Evolutionary conservation across 805 yeast species (phyloP).

Genomic region (Hanseniaspora clermontiae): DNA sequence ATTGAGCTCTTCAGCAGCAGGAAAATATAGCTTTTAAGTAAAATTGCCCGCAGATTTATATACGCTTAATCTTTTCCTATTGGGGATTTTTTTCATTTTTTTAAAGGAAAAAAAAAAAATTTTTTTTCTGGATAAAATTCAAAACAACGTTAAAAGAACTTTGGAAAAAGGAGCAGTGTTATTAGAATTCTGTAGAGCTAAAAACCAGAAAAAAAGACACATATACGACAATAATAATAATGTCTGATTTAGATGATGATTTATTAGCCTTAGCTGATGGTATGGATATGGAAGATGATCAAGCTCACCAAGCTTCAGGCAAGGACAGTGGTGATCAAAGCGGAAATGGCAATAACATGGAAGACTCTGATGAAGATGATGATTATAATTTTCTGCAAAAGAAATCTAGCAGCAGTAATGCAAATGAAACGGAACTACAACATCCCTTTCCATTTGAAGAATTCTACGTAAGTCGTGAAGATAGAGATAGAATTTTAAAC

Average conservation of each 20-base stretch:
- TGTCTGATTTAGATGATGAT: constrained; percentile 91
- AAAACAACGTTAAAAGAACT: too few relatives aligned
- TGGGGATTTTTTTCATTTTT: background rate
- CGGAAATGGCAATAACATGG: constrained; percentile 18
- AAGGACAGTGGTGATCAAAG: constrained; percentile 15
- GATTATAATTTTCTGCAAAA: constrained; percentile 25
- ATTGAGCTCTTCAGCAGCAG: background rate
- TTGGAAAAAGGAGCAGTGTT: too few relatives aligned
- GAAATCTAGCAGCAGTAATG: constrained; percentile 21
- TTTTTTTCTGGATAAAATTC: background rate
- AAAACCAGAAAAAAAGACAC: background rate
- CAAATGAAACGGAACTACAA: constrained; percentile 23
- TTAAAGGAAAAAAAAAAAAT: background rate
- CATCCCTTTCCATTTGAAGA: constrained; percentile 87
- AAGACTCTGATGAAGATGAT: constrained; percentile 32
- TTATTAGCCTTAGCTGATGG: constrained; percentile 88
- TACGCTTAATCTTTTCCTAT: background rate
- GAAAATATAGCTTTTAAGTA: constrained; percentile 11
- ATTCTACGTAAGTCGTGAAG: constrained; percentile 71
- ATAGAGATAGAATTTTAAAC: constrained; percentile 46
- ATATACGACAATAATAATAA: constrained; percentile 19
- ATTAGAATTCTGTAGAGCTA: too few relatives aligned
- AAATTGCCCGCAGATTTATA: background rate
- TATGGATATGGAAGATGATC: constrained; percentile 36
- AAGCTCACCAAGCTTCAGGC: constrained; percentile 25